A percentile compares a stretch with the other conserved stretches of the same genome.
phyloP scores from a whole-genome alignment of 352 stramenopile genomes.

The Thalassiosira hispida region DNA sequence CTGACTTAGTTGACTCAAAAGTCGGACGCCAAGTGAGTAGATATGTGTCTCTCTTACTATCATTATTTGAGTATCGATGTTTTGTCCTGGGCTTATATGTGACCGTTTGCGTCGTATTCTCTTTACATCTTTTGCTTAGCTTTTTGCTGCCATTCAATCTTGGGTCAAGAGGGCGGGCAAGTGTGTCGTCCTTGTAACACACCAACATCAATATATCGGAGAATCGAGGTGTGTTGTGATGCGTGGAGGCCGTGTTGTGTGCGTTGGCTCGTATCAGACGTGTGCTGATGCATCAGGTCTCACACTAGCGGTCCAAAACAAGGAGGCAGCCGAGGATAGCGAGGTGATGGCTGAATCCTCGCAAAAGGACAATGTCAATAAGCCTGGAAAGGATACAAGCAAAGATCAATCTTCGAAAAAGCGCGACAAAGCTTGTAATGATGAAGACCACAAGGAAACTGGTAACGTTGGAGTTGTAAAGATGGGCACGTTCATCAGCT shows the following conservation, averaged over 20 bases:
- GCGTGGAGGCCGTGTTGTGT: slow-evolving; percentile 47
- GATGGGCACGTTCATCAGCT: not conserved
- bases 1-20: no score
- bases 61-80: no score
- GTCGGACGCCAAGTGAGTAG: no score
- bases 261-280: slow-evolving; percentile 64
- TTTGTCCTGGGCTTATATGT: no score
- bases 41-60: no score
- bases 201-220: slow-evolving; percentile 84
- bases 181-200: slow-evolving; percentile 91
- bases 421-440: slow-evolving; percentile 7
- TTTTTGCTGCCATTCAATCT: slow-evolving; percentile 90
- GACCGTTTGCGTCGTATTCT: no score
- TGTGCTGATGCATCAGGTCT: slow-evolving; percentile 66
- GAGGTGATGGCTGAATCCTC: no score
- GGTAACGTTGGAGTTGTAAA: no score
- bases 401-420: slow-evolving; percentile 8
- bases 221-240: slow-evolving; percentile 67
- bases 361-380: no score
- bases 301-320: slow-evolving; percentile 46
- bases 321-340: no score
- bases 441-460: slow-evolving; percentile 10
- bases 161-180: slow-evolving; percentile 86
- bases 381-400: no score
- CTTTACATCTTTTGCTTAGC: no score